A percentile compares a stretch with the other conserved stretches of the same genome.
Conservation (phyloP, 108 stramenopile species). For the Hondaea fermentalgiana region DNA sequence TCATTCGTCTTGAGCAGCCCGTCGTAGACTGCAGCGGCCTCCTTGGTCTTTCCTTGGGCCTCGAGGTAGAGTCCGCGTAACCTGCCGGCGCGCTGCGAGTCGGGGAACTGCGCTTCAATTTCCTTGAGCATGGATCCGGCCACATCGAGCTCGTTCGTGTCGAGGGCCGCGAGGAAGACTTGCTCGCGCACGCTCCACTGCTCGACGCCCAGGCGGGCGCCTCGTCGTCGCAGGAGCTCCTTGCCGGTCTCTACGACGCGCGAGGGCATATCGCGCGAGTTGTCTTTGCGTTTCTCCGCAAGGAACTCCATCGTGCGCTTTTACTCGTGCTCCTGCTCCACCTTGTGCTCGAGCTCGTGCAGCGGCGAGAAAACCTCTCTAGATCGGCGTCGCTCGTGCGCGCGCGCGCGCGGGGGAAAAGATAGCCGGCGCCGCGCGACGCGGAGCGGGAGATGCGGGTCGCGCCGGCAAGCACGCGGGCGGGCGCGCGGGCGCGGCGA, state of each 20-base stretch:
- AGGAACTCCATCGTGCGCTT: background rate
- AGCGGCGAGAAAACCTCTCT: too few species aligned
- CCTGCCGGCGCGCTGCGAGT: background rate
- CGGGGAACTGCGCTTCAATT: background rate
- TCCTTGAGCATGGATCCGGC: conserved; percentile 9
- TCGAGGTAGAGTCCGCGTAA: background rate
- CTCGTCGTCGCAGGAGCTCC: background rate
- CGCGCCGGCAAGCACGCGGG: too few species aligned
- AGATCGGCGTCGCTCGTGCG: too few species aligned
- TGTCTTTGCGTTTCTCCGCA: background rate
- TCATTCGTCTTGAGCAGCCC: background rate
- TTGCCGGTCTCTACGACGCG: background rate
- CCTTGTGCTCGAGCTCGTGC: too few species aligned
- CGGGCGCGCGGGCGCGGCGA: too few species aligned
- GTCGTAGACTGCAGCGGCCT: conserved; percentile 3
- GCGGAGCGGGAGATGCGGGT: too few species aligned
- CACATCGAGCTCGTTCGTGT: background rate
- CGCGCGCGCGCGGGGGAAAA: too few species aligned
- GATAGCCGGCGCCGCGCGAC: too few species aligned
- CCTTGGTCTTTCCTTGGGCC: conserved; percentile 3
- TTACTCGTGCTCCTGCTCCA: too few species aligned
- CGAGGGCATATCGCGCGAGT: background rate
- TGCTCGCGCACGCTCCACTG: conserved; percentile 13
- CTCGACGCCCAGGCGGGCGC: background rate
- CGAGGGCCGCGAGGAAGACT: background rate